phyloP scores from a whole-genome alignment of 441 rosid species.

The Theobroma grandiflorum region DNA sequence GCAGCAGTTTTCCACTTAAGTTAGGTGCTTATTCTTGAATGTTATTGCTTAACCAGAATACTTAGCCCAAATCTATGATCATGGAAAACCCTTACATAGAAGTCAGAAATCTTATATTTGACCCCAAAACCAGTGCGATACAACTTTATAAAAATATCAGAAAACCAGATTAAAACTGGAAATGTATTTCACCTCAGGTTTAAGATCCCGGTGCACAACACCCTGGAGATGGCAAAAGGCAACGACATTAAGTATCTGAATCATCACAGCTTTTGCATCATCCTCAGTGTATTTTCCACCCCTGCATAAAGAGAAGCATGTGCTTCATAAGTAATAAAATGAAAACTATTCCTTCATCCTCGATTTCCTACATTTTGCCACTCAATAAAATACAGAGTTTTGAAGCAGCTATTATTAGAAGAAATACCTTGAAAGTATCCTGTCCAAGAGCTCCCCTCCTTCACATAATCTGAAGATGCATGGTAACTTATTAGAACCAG shows the following conservation, averaged over 20 bases:
- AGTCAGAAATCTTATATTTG: not conserved
- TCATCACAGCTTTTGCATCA: conserved; percentile 88
- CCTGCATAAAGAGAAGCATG: conserved; percentile 50
- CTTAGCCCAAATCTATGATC: not conserved
- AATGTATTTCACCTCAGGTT: conserved; percentile 81
- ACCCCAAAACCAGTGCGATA: not conserved
- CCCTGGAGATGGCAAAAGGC: conserved; percentile 99
- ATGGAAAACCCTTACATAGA: conserved; percentile 1
- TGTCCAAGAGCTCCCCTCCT: conserved; percentile 99
- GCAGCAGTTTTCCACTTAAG: not conserved
- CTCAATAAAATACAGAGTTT: not conserved
- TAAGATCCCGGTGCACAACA: conserved; percentile 97
- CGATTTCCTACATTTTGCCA: not conserved
- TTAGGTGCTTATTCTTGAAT: not conserved
- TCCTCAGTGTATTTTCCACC: conserved; percentile 99
- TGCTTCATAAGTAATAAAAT: conserved; percentile 24
- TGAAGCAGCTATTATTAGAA: not conserved
- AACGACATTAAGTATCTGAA: conserved; percentile 87
- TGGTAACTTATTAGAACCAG: conserved; percentile 7
- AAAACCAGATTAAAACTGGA: not conserved
- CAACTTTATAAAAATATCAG: not conserved
- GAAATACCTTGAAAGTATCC: conserved; percentile 89
- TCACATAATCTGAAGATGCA: conserved; percentile 79
- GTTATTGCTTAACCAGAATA: not conserved
- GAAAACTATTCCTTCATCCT: not conserved